Evolutionary conservation across 805 yeast genomes (phyloP).

Genomic region (Metschnikowia santaceciliae): DNA sequence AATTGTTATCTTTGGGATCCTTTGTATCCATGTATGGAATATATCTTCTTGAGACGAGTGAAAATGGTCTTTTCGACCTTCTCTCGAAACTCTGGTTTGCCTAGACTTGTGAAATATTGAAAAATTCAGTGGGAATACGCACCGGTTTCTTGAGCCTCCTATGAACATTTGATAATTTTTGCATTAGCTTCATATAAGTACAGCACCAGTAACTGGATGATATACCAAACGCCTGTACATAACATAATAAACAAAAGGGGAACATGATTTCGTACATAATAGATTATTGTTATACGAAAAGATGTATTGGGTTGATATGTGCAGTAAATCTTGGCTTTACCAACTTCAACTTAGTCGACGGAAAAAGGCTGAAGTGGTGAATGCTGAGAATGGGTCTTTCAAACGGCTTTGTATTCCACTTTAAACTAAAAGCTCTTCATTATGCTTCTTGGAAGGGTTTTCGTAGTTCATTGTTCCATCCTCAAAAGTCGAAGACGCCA

Average conservation of each 20-base stretch:
- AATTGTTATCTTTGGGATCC: constrained; percentile 68
- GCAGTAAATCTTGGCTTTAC: not conserved
- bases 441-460: not conserved
- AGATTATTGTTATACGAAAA: not conserved
- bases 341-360: not conserved
- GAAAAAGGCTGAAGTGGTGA: not conserved
- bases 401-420: not conserved
- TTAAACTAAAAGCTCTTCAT: not conserved
- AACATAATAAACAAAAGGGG: not conserved
- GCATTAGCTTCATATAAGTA: not conserved
- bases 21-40: constrained; percentile 71
- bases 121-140: not conserved
- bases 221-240: constrained; percentile 1
- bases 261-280: not conserved
- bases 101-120: constrained; percentile 5
- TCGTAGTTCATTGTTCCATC: not conserved
- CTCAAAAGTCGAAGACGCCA: not conserved
- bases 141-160: not conserved
- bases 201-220: not conserved
- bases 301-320: not conserved
- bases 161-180: not conserved
- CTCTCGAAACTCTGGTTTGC: constrained; percentile 61
- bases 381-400: not conserved
- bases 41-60: constrained; percentile 75
- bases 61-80: constrained; percentile 72